Percentiles rank a stretch among this genome's conserved stretches.
These are phyloP conservation scores for Quercus wislizeni DNA, from an alignment of 306 rosid genomes.

Conservation along the genomic window DNA sequence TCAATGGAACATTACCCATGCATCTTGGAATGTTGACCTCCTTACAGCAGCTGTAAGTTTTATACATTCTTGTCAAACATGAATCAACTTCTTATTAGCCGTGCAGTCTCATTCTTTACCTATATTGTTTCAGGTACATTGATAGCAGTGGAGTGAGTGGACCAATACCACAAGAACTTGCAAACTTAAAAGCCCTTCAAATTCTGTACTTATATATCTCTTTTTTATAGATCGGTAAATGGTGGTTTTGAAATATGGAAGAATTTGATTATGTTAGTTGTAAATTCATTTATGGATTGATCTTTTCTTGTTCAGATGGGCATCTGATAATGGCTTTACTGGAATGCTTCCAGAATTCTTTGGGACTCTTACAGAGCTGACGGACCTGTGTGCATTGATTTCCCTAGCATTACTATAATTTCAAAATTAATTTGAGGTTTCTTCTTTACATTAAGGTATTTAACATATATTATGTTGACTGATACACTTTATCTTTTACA, in stretches of 20 bases:
- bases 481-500: neutral
- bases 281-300: neutral
- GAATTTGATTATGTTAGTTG: neutral
- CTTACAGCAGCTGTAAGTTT: conserved; percentile 30
- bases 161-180: conserved; percentile 38
- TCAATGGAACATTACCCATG: conserved; percentile 26
- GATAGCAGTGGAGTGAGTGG: conserved; percentile 44
- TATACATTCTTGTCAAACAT: too few species aligned
- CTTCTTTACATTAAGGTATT: neutral
- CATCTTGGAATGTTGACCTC: conserved; percentile 28
- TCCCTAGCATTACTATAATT: neutral
- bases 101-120: neutral
- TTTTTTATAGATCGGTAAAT: neutral
- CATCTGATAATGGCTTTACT: conserved; percentile 41
- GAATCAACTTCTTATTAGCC: neutral
- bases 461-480: neutral
- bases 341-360: conserved; percentile 39
- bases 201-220: conserved; percentile 21
- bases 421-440: neutral
- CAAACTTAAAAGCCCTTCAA: conserved; percentile 30
- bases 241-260: neutral
- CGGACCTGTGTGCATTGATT: conserved; percentile 28
- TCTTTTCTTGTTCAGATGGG: conserved; percentile 30
- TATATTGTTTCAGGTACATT: conserved; percentile 30
- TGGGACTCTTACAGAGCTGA: conserved; percentile 30